These are phyloP conservation scores for Fusarium globosum DNA, from an alignment of 2,329 filamentous ascomycete genomes.

Conservation along the genomic window DNA sequence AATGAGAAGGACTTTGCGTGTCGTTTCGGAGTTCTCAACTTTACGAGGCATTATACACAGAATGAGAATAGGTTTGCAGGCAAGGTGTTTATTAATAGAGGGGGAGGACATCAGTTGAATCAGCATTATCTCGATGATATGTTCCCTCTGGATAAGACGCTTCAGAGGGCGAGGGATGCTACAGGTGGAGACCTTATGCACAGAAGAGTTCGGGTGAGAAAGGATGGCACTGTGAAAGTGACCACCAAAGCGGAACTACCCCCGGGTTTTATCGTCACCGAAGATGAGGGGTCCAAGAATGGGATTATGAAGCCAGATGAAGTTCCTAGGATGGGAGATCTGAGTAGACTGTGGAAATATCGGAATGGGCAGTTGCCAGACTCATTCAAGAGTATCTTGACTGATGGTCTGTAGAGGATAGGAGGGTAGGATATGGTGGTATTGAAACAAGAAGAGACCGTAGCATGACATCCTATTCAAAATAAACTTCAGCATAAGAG, in stretches of 20 bases:
- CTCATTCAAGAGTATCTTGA: neutral
- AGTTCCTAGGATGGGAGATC: conserved; percentile 8
- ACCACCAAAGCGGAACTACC: conserved; percentile 9
- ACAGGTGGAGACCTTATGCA: conserved; percentile 18
- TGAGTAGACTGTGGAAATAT: conserved; percentile 24
- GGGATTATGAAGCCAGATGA: neutral
- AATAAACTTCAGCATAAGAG: fast-evolving
- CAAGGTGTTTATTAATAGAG: conserved; percentile 23
- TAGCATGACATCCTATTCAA: neutral
- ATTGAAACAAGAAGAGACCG: fast-evolving
- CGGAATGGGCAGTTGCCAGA: conserved; percentile 3
- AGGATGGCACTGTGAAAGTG: conserved; percentile 4
- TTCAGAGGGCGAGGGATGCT: neutral
- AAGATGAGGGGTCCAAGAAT: neutral
- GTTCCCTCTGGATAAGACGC: conserved; percentile 9
- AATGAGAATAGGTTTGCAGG: conserved; percentile 32
- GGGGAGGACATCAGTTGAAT: conserved; percentile 30
- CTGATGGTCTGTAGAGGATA: neutral
- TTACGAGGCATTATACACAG: neutral
- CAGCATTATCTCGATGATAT: conserved; percentile 32
- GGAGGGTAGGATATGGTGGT: no score
- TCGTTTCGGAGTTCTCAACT: conserved; percentile 21
- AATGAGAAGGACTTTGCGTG: conserved; percentile 25
- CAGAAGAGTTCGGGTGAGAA: neutral
- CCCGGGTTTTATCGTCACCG: neutral